A percentile compares a stretch with the other conserved stretches of the same genome.
Conservation (phyloP, 2,329 filamentous ascomycete genomes). For the Trichoderma brevicompactum region DNA sequence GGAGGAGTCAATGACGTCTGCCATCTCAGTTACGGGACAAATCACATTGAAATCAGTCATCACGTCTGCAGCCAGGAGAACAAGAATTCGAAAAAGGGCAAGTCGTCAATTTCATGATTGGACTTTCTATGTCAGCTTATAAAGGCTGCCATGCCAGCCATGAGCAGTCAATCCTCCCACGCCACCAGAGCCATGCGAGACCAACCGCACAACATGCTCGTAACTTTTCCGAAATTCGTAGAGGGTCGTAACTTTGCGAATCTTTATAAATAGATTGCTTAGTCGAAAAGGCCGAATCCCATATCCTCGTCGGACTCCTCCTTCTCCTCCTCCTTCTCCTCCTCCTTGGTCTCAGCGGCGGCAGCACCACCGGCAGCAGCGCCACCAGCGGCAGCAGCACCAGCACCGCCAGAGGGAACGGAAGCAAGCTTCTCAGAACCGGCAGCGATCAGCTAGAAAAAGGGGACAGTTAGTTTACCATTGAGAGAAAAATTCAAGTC, state of each 20-base stretch:
- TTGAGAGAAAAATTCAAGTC: neutral
- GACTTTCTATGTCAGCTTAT: slow-evolving; percentile 37
- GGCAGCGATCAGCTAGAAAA: slow-evolving; percentile 79
- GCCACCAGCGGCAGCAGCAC: slow-evolving; percentile 71
- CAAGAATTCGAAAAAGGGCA: slow-evolving; percentile 33
- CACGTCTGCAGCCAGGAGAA: neutral
- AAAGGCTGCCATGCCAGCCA: slow-evolving; percentile 39
- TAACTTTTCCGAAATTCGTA: slow-evolving; percentile 43
- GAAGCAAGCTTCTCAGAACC: slow-evolving; percentile 94
- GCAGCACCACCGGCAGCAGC: slow-evolving; percentile 67
- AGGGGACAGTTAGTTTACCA: neutral
- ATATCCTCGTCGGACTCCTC: slow-evolving; percentile 73
- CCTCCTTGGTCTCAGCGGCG: slow-evolving; percentile 79
- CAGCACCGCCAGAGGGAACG: slow-evolving; percentile 77
- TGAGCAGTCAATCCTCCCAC: slow-evolving; percentile 41
- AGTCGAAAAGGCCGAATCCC: slow-evolving; percentile 78
- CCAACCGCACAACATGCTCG: slow-evolving; percentile 40
- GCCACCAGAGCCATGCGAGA: slow-evolving; percentile 40
- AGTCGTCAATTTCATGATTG: slow-evolving; percentile 41
- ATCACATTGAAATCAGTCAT: neutral
- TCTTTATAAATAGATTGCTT: slow-evolving; percentile 49
- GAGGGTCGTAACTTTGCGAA: slow-evolving; percentile 40
- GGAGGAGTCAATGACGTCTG: no score
- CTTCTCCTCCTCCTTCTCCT: slow-evolving; percentile 74
- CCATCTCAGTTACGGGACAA: no score